These are phyloP conservation scores for Aspergillus awamori DNA, from an alignment of 2,329 filamentous ascomycete genomes.

Conservation along the genomic window DNA sequence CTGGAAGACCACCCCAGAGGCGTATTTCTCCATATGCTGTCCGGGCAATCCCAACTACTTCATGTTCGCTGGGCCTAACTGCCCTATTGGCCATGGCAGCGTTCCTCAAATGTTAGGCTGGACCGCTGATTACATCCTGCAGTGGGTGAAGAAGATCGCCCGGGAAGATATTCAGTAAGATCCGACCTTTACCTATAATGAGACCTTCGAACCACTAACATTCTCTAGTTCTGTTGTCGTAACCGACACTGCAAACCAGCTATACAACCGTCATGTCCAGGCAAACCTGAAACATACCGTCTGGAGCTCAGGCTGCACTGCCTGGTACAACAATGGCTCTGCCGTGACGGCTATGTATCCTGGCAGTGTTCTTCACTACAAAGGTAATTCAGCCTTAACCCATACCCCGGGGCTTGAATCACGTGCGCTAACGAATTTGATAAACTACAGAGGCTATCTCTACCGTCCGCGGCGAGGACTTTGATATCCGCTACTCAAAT, in stretches of 20 bases:
- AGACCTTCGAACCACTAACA: background rate
- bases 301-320: slow-evolving; percentile 31
- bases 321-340: slow-evolving; percentile 29
- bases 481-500: slow-evolving; percentile 21
- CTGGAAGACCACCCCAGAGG: slow-evolving; percentile 26
- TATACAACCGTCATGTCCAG: slow-evolving; percentile 27
- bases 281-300: slow-evolving; percentile 28
- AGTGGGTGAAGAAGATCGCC: slow-evolving; percentile 33
- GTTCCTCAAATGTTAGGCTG: slow-evolving; percentile 20
- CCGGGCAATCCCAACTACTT: slow-evolving; percentile 34
- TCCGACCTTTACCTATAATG: background rate
- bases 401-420: background rate
- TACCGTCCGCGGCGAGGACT: slow-evolving; percentile 21
- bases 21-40: slow-evolving; percentile 29
- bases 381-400: slow-evolving; percentile 12
- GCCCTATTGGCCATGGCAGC: slow-evolving; percentile 27
- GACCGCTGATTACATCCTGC: slow-evolving; percentile 29
- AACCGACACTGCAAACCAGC: slow-evolving; percentile 20
- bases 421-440: background rate
- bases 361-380: slow-evolving; percentile 29
- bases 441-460: slow-evolving; percentile 13
- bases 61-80: slow-evolving; percentile 30
- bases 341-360: slow-evolving; percentile 30
- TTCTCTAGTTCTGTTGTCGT: slow-evolving; percentile 17
- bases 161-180: slow-evolving; percentile 21